Base-by-base conservation (phyloP, 257 asterid genomes). In the Gardenia jasminoides region DNA sequence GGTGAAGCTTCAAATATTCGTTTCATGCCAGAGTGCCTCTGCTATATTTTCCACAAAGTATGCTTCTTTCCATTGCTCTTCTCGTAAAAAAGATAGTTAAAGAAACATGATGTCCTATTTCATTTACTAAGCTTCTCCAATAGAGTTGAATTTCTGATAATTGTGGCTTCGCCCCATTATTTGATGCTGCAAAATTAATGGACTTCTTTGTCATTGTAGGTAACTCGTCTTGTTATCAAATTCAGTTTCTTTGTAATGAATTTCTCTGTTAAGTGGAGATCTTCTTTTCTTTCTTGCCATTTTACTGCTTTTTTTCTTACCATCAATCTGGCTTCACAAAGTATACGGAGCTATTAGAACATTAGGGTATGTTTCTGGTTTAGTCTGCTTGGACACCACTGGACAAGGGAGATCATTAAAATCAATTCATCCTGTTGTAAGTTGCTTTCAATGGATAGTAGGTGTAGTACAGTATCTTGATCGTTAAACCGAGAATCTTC, bases 1-100 rank as follows among this genome's bases (percentile, higher is more conserved):
- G 98, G 99, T 26, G 99, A 96, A 93, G 98, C 98, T 84, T 96
- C 99, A 77, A 96, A 96, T 78, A 85, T 96, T 77, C 97, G 99
- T 28, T 96, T 96, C 80, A 96, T 96, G 99, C 99, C 99, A 28
- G 99, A 96, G 79, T 96, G 99, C 89, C 74, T 96, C 66, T 96
- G 99, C 92, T 96, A 93, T 86, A 92, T 96, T 59, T 96, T 96
- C 86, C 99, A 96, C 84, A 86, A 80, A 79, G 99, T 96, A 92
- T 48, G 94, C 28, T 8, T n/a, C 16, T 11, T 26, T 66, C 20
- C 52, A 30, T 64, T 62, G 6, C 26, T 16, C 22, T 58, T 71
- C 17, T 30, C 13, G 74, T 52, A 17, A 68, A 79, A 79, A 43
- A 22, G 78, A 43, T 36, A 22, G 26, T 9, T 19, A 30, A n/a